These are phyloP conservation scores for Dioszegia crocea DNA, from an alignment of 768 basidiomycete species.

Conservation along the genomic window DNA sequence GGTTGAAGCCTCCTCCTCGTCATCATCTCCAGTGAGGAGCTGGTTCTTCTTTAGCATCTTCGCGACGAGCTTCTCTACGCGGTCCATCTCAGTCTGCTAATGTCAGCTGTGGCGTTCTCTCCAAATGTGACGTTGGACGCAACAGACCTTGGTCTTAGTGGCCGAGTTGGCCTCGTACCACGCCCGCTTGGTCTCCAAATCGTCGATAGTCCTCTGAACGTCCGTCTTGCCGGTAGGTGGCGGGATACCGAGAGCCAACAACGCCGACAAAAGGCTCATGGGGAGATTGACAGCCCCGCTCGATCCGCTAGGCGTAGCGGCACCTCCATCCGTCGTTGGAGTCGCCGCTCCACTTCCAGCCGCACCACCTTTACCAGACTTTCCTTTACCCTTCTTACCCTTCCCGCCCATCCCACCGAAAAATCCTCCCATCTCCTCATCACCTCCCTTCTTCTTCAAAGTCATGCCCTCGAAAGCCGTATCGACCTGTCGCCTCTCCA, in stretches of 20 bases:
- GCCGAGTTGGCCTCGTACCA: slow-evolving; percentile 94
- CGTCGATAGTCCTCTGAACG: slow-evolving; percentile 75
- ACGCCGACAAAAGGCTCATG: slow-evolving; percentile 77
- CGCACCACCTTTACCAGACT: slow-evolving; percentile 45
- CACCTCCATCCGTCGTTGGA: slow-evolving; percentile 34
- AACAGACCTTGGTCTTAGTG: slow-evolving; percentile 46
- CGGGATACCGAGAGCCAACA: slow-evolving; percentile 81
- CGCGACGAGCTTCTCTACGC: slow-evolving; percentile 45
- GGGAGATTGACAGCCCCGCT: slow-evolving; percentile 62
- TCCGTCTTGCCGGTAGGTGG: slow-evolving; percentile 75
- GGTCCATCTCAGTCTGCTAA: slow-evolving; percentile 42
- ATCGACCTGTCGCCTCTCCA: slow-evolving; percentile 82
- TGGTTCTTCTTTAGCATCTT: slow-evolving; percentile 49
- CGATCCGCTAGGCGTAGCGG: slow-evolving; percentile 48
- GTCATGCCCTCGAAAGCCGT: slow-evolving; percentile 64
- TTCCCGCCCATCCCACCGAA: slow-evolving; percentile 52
- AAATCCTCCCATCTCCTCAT: slow-evolving; percentile 61
- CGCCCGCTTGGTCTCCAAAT: slow-evolving; percentile 86
- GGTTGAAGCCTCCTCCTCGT: slow-evolving; percentile 19
- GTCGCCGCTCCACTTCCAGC: slow-evolving; percentile 29
- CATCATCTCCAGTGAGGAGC: slow-evolving; percentile 17
- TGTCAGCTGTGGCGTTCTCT: too few species aligned
- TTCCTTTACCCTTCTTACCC: slow-evolving; percentile 63
- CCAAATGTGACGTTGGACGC: too few species aligned
- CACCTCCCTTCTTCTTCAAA: slow-evolving; percentile 89